A percentile compares a stretch with the other conserved stretches of the same genome.
These are phyloP conservation scores for Groenewaldozyma tartarivorans DNA, from an alignment of 805 yeast species.

Conservation along the genomic window DNA sequence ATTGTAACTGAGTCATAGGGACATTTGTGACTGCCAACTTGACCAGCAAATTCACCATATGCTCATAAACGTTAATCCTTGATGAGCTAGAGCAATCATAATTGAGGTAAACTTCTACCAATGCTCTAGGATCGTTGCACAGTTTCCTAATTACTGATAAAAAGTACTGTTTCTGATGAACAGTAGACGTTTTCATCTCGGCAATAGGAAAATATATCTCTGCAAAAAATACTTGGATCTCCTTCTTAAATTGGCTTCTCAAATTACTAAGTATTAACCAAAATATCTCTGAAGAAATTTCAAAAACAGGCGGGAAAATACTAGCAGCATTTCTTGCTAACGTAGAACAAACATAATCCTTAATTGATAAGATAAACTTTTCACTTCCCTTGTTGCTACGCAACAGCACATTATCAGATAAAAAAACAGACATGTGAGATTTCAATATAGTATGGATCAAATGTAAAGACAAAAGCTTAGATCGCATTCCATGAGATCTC, in stretches of 20 bases:
- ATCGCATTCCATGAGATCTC: conserved; percentile 83
- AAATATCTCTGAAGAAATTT: conserved; percentile 82
- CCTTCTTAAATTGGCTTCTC: conserved; percentile 81
- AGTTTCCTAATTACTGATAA: conserved; percentile 71
- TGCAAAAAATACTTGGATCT: conserved; percentile 85
- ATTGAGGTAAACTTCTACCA: conserved; percentile 87
- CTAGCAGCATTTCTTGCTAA: conserved; percentile 90
- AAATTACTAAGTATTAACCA: conserved; percentile 80
- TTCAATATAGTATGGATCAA: conserved; percentile 76
- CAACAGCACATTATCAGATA: conserved; percentile 30
- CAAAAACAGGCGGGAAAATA: conserved; percentile 83
- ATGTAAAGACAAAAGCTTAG: conserved; percentile 81
- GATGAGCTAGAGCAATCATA: conserved; percentile 81
- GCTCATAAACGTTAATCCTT: conserved; percentile 79
- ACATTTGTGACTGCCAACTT: conserved; percentile 60
- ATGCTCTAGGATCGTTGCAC: conserved; percentile 78
- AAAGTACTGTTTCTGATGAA: conserved; percentile 87
- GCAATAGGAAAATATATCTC: conserved; percentile 92
- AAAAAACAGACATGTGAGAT: conserved; percentile 76
- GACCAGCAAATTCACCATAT: conserved; percentile 68
- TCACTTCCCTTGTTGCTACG: conserved; percentile 29
- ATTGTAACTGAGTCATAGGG: conserved; percentile 62
- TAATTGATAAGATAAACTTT: conserved; percentile 65
- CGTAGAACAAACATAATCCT: conserved; percentile 74
- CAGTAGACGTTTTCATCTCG: conserved; percentile 82